phyloP scores from a whole-genome alignment of 202 grass and related monocot species.

The Setaria italica region DNA sequence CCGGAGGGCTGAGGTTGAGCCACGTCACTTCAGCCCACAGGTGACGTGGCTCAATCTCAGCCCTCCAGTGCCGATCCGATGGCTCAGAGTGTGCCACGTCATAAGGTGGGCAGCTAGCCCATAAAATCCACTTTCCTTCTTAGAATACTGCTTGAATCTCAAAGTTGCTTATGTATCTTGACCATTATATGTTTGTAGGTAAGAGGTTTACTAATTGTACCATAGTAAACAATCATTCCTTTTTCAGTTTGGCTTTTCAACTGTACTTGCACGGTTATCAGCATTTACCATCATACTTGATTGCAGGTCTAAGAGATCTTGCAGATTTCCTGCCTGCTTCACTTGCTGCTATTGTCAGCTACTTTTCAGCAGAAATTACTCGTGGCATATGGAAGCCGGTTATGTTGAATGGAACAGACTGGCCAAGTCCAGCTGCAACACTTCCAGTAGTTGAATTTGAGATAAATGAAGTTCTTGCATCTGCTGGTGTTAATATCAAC shows the following conservation, averaged over 20 bases:
- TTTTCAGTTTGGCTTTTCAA: neutral
- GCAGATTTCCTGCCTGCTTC: slow-evolving; percentile 90
- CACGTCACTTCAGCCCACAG: too few species aligned
- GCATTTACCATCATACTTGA: slow-evolving; percentile 25
- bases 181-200: neutral
- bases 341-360: slow-evolving; percentile 72
- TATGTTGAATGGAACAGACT: slow-evolving; percentile 83
- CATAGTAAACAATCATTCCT: slow-evolving; percentile 5
- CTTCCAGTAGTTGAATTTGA: slow-evolving; percentile 69
- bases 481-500: slow-evolving; percentile 69
- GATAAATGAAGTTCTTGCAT: slow-evolving; percentile 79
- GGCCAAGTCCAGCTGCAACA: slow-evolving; percentile 79
- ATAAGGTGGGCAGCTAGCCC: too few species aligned
- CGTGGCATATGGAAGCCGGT: slow-evolving; percentile 91
- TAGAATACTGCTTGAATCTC: neutral
- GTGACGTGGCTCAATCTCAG: too few species aligned
- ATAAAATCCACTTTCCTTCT: too few species aligned
- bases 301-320: slow-evolving; percentile 79
- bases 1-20: too few species aligned
- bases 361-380: slow-evolving; percentile 87
- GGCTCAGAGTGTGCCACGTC: too few species aligned
- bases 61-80: too few species aligned
- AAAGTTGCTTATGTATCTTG: slow-evolving; percentile 1
- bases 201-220: neutral
- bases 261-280: slow-evolving; percentile 25